Evolutionary conservation across 2,329 filamentous ascomycete genomes (phyloP).

Genomic region (Xylaria sp.): DNA sequence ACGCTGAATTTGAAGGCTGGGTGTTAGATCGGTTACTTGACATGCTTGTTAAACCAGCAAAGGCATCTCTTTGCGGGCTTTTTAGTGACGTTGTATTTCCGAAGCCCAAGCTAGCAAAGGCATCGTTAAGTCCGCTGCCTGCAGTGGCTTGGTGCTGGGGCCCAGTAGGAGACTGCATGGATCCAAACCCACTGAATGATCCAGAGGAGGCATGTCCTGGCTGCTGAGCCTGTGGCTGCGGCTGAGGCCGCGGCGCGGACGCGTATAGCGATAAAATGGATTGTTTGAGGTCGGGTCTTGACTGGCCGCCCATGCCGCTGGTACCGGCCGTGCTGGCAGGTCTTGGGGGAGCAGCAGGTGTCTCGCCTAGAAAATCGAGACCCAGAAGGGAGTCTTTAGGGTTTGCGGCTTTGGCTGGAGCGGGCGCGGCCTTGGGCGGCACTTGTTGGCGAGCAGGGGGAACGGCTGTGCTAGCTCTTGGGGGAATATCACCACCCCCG

Average conservation of each 20-base stretch:
- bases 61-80: conserved; percentile 52
- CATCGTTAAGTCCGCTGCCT: conserved; percentile 78
- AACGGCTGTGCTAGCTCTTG: conserved; percentile 79
- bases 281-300: conserved; percentile 93
- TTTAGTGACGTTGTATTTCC: conserved; percentile 57
- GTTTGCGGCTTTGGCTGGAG: conserved; percentile 74
- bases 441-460: conserved; percentile 65
- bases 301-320: conserved; percentile 70
- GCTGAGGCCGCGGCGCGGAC: conserved; percentile 77
- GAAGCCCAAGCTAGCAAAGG: conserved; percentile 79
- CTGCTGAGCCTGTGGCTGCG: conserved; percentile 52
- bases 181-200: conserved; percentile 78
- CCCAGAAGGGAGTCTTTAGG: conserved; percentile 91
- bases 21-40: conserved; percentile 54
- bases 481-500: conserved; percentile 75
- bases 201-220: conserved; percentile 67
- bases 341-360: conserved; percentile 75
- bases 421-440: conserved; percentile 70
- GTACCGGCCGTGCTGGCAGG: conserved; percentile 84
- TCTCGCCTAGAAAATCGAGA: conserved; percentile 87
- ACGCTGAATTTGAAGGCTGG: conserved; percentile 56
- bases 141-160: conserved; percentile 62
- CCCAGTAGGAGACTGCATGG: conserved; percentile 69
- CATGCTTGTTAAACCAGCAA: conserved; percentile 51
- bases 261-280: conserved; percentile 97